These are phyloP conservation scores for Polygonum maritimum DNA, from an alignment of 148 eudicot species.

Conservation along the genomic window DNA sequence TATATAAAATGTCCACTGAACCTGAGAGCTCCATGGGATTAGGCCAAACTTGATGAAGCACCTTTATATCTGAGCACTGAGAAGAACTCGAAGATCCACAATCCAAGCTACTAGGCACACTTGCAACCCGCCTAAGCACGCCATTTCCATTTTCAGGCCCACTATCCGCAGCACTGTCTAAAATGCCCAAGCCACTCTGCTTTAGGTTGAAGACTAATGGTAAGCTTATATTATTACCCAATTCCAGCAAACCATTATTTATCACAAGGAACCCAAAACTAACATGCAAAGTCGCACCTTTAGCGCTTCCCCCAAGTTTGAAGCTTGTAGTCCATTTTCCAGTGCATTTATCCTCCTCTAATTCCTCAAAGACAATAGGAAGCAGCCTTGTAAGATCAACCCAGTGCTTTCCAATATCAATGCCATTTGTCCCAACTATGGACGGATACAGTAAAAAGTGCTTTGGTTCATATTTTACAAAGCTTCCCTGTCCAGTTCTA, in stretches of 20 bases:
- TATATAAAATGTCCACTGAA: constrained; percentile 32
- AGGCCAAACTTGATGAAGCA: constrained; percentile 18
- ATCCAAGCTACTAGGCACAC: constrained; percentile 31
- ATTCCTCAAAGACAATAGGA: constrained; percentile 71
- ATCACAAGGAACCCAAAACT: constrained; percentile 59
- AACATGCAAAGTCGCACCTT: constrained; percentile 65
- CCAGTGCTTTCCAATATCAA: constrained; percentile 72
- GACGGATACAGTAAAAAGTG: constrained; percentile 50
- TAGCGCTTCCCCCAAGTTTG: constrained; percentile 61
- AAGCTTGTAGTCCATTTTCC: constrained; percentile 82
- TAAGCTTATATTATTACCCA: constrained; percentile 19
- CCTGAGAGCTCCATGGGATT: constrained; percentile 29
- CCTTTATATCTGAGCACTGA: constrained; percentile 23
- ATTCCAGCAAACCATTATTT: constrained; percentile 29
- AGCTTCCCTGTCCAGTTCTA: constrained; percentile 39
- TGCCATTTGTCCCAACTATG: constrained; percentile 31
- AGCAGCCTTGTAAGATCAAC: constrained; percentile 78
- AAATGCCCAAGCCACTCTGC: constrained; percentile 13
- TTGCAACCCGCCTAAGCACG: constrained; percentile 34
- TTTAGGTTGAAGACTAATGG: constrained; percentile 24
- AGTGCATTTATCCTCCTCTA: constrained; percentile 50
- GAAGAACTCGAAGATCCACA: constrained; percentile 22
- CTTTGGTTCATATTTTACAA: constrained; percentile 70
- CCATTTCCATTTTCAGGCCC: constrained; percentile 18
- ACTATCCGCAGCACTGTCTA: constrained; percentile 22